phyloP scores from a whole-genome alignment of 2,329 filamentous ascomycete genomes.

The Trichoderma sp. region DNA sequence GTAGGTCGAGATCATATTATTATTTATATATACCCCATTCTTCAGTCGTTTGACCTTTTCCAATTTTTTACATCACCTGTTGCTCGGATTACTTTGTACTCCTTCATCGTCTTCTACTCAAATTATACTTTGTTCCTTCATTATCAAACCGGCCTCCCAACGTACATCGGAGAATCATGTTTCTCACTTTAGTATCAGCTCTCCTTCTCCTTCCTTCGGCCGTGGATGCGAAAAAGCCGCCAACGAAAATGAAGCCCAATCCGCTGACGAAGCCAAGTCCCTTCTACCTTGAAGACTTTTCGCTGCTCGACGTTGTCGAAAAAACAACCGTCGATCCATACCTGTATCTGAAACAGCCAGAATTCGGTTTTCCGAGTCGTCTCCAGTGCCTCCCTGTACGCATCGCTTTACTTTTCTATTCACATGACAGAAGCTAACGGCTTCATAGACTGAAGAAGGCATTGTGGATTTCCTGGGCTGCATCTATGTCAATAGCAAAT shows the following conservation, averaged over 20 bases:
- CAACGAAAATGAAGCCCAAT: background rate
- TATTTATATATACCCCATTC: background rate
- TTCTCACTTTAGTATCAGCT: background rate
- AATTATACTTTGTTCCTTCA: no score
- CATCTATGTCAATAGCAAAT: background rate
- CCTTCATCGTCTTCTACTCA: no score
- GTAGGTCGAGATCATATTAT: background rate
- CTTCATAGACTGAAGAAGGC: background rate
- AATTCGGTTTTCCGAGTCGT: background rate
- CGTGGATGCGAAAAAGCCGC: background rate
- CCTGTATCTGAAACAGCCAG: background rate
- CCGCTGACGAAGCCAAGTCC: background rate
- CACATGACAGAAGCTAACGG: background rate
- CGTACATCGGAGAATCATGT: background rate
- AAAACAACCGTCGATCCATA: background rate
- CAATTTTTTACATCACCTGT: background rate
- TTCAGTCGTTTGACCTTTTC: background rate
- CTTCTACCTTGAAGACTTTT: background rate
- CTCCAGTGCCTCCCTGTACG: slow-evolving; percentile 2
- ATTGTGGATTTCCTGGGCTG: background rate
- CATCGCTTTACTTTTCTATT: background rate
- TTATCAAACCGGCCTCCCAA: background rate
- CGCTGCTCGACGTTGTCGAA: background rate
- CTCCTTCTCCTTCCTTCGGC: background rate
- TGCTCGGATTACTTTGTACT: background rate